Evolutionary conservation across 257 asterid genomes (phyloP).

Genomic region (Haberlea rhodopensis): DNA sequence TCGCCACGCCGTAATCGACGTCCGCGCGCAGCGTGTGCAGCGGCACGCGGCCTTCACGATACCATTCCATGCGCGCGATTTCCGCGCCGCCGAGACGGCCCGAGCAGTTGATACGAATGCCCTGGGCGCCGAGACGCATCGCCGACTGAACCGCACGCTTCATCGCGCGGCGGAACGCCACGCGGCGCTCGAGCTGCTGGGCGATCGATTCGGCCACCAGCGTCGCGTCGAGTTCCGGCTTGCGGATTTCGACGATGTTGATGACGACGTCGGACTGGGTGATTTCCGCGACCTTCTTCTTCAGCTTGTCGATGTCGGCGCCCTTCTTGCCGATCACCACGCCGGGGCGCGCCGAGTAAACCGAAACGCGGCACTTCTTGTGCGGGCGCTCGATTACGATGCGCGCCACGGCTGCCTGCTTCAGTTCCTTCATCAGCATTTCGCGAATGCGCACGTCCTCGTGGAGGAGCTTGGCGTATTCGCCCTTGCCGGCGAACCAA

Average conservation of each 20-base stretch:
- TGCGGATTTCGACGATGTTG: background rate
- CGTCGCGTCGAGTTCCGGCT: background rate
- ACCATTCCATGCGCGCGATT: background rate
- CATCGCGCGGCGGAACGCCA: slow-evolving; percentile 3
- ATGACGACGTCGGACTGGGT: background rate
- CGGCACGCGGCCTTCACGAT: background rate
- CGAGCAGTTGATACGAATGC: background rate
- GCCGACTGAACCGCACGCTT: background rate
- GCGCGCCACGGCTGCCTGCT: background rate
- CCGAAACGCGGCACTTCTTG: background rate
- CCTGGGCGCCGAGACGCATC: background rate
- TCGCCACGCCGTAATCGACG: background rate
- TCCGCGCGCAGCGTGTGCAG: background rate
- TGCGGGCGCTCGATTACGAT: background rate
- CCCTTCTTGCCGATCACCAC: background rate
- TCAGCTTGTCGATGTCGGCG: background rate
- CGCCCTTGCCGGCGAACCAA: background rate
- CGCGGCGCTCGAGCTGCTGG: background rate
- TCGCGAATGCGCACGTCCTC: background rate
- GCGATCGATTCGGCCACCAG: background rate
- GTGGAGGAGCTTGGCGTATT: background rate
- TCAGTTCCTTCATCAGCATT: background rate
- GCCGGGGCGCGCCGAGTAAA: background rate
- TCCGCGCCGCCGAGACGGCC: background rate
- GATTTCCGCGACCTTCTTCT: background rate